Percentiles rank a stretch among this genome's conserved stretches.
These are phyloP conservation scores for Quercus rubra DNA, from an alignment of 306 rosid genomes.

Conservation along the genomic window DNA sequence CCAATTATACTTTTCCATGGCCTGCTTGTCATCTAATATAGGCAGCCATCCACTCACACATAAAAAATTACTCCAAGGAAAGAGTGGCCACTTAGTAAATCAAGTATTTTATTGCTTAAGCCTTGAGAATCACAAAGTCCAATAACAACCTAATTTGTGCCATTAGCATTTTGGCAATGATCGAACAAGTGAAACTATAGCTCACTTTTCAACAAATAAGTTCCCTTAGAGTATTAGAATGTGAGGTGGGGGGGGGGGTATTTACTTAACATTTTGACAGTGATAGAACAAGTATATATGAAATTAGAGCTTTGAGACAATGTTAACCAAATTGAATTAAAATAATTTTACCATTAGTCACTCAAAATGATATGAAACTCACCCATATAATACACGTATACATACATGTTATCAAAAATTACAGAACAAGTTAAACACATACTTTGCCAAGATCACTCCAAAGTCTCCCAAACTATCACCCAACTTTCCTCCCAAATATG, in stretches of 20 bases:
- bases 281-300: neutral
- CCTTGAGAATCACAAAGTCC: conserved; percentile 2
- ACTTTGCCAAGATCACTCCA: conserved; percentile 66
- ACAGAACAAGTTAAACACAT: conserved; percentile 34
- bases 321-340: neutral
- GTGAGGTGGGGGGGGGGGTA: neutral
- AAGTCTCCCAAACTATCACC: conserved; percentile 59
- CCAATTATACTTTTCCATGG: too few species aligned
- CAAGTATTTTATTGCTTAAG: neutral
- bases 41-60: too few species aligned
- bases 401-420: neutral
- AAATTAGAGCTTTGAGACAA: neutral
- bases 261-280: neutral
- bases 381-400: conserved; percentile 4
- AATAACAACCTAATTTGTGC: neutral
- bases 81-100: neutral
- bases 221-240: neutral
- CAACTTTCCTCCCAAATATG: conserved; percentile 72
- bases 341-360: neutral
- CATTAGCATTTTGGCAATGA: neutral
- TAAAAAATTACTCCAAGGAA: too few species aligned
- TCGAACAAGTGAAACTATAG: neutral
- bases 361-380: conserved; percentile 1
- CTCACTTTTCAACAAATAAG: neutral
- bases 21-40: too few species aligned